These are phyloP conservation scores for Fomes fomentarius DNA, from an alignment of 1,284 basidiomycete genomes.

Conservation along the genomic window DNA sequence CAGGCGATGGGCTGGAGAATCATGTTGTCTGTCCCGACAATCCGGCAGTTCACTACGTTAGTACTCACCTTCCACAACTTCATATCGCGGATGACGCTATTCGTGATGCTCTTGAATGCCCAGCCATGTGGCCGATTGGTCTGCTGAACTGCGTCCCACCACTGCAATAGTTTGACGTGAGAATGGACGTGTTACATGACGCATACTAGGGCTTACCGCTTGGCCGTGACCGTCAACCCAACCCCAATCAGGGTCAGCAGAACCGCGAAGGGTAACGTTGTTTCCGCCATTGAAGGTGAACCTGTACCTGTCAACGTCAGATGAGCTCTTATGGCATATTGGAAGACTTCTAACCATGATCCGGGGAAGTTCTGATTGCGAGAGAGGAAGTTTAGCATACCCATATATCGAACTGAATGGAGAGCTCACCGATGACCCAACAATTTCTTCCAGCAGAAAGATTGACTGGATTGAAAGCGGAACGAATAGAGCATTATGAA, in stretches of 20 bases:
- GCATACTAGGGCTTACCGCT: constrained; percentile 37
- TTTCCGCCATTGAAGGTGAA: constrained; percentile 55
- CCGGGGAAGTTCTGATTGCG: constrained; percentile 46
- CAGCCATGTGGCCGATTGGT: constrained; percentile 58
- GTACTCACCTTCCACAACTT: constrained; percentile 58
- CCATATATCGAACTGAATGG: neutral
- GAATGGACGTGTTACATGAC: neutral
- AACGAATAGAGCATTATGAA: neutral
- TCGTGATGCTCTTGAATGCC: constrained; percentile 53
- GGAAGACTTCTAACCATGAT: constrained; percentile 42
- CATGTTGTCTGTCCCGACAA: too few relatives aligned
- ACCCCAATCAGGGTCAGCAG: constrained; percentile 56
- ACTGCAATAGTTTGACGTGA: constrained; percentile 37
- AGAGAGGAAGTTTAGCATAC: neutral
- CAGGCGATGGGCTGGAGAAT: constrained; percentile 53
- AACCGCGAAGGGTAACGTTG: constrained; percentile 61
- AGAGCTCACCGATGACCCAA: constrained; percentile 43
- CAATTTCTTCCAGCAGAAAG: constrained; percentile 6
- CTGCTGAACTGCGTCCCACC: constrained; percentile 62
- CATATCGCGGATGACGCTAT: constrained; percentile 58
- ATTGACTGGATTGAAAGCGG: neutral
- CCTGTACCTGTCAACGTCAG: constrained; percentile 32
- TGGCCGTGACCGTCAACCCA: constrained; percentile 67
- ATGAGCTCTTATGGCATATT: neutral
- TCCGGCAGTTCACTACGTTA: too few relatives aligned